Evolutionary conservation across 2,329 filamentous ascomycete species (phyloP), one percentile per base, ranked within the genome.

Genomic region (Trichoderma koningiopsis): DNA sequence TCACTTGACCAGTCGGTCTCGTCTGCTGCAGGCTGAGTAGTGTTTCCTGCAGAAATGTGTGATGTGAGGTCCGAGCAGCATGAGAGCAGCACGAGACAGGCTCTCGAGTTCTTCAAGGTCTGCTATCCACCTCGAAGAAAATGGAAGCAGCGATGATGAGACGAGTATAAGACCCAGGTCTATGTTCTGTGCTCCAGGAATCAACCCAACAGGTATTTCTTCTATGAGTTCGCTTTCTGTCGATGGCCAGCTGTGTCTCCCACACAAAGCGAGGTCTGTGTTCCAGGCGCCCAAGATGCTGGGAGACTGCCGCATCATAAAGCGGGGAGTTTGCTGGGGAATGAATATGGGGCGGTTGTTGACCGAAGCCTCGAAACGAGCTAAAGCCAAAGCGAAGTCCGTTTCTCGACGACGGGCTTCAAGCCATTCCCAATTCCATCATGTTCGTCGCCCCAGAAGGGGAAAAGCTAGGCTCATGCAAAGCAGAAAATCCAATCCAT

Each of bases 311-410:
- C 56, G 56, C 55, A 68, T 31, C 57, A 68, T 68, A 63, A 68
- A 68, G 66, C 66, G 66, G 66, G 66, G 66, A 68, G 60, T 43
- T 43, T 19, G 33, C 62, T 60, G 53, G 57, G 56, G 22, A 33
- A 60, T 52, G 43, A 53, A 35, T 31, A 67, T 35, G 65, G 65
- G 56, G 56, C 49, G 29, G 47, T 24, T 33, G 60, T 57, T 57
- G 57, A 68, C 64, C 64, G 64, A 68, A 68, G 65, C 65, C 57
- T 61, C 57, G 53, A 60, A 60, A 68, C 65, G 57, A 68, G 35
- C 65, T 68, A 68, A 67, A 68, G 35, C 65, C 55, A 68, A 59
- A 35, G 16, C 33, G 19, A 67, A 31, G 22, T 35, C 63, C 55
- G n/a, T 43, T 47, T 66, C 27, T 35, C 63, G 37, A 66, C 57